phyloP scores from a whole-genome alignment of 176 grass and related monocot species.

The Dendrocalamus sinicus region DNA sequence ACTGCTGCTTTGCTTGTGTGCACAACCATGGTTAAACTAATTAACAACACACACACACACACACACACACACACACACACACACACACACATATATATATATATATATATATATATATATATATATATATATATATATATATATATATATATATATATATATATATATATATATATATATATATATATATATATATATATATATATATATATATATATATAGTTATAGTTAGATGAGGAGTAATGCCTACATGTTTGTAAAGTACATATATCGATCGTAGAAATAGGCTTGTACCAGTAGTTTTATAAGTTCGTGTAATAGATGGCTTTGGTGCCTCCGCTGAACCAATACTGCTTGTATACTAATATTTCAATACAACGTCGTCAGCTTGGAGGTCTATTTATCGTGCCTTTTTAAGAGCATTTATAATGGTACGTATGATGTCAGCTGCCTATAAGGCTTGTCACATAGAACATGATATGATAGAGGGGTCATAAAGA shows the following conservation, averaged over 20 bases:
- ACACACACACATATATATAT: not conserved
- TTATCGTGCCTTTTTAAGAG: too few species aligned
- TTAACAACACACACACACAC: not conserved
- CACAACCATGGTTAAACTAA: not conserved
- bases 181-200: too few species aligned
- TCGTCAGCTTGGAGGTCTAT: too few species aligned
- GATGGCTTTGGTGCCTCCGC: not conserved
- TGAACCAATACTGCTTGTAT: not conserved
- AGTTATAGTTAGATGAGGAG: not conserved
- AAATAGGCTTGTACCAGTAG: not conserved
- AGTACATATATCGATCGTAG: not conserved
- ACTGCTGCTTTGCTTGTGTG: not conserved
- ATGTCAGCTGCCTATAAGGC: too few species aligned
- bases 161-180: too few species aligned
- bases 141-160: too few species aligned
- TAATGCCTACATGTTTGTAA: not conserved
- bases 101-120: too few species aligned
- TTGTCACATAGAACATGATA: too few species aligned
- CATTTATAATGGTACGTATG: too few species aligned
- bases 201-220: too few species aligned
- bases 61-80: not conserved
- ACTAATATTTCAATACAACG: not conserved
- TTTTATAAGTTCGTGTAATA: not conserved
- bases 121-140: too few species aligned
- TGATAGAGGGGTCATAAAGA: too few species aligned